Evolutionary conservation across 768 basidiomycete genomes (phyloP).

Genomic region (Amanita jacksonii): DNA sequence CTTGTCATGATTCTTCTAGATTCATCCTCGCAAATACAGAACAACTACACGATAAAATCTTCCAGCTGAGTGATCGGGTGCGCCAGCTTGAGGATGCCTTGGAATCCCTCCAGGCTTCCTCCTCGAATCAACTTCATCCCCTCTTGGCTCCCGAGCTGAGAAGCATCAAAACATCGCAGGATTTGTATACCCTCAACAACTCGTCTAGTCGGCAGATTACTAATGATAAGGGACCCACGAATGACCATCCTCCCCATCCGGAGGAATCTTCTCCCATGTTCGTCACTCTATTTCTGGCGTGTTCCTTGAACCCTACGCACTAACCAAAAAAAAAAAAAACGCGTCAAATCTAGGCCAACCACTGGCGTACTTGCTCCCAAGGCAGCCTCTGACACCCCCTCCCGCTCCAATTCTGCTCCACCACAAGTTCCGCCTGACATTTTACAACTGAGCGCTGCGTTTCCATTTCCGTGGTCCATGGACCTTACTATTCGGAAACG

Average conservation of each 20-base stretch:
- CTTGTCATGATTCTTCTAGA: slow-evolving; percentile 19
- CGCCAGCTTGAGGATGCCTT: slow-evolving; percentile 56
- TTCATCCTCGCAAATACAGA: slow-evolving; percentile 64
- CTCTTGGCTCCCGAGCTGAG: slow-evolving; percentile 49
- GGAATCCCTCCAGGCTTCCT: slow-evolving; percentile 30
- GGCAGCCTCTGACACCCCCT: not conserved
- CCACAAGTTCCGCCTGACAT: slow-evolving; percentile 38
- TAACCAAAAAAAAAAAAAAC: too few relatives aligned
- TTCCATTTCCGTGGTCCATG: slow-evolving; percentile 61
- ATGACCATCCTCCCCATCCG: too few relatives aligned
- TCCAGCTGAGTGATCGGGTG: slow-evolving; percentile 51
- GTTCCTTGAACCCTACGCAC: too few relatives aligned
- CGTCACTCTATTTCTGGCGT: too few relatives aligned
- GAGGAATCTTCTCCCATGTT: too few relatives aligned
- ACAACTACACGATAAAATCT: slow-evolving; percentile 55
- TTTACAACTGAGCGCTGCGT: slow-evolving; percentile 52
- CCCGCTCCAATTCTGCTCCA: slow-evolving; percentile 12
- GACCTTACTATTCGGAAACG: slow-evolving; percentile 54
- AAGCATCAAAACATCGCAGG: slow-evolving; percentile 58
- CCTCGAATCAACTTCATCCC: slow-evolving; percentile 37
- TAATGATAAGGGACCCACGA: not conserved
- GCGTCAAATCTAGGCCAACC: too few relatives aligned
- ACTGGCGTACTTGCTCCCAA: too few relatives aligned
- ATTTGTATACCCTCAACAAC: slow-evolving; percentile 36
- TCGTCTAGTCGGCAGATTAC: slow-evolving; percentile 8